Evolutionary conservation across 129 eudicot species (phyloP).

Genomic region (Helianthus tuberosus): DNA sequence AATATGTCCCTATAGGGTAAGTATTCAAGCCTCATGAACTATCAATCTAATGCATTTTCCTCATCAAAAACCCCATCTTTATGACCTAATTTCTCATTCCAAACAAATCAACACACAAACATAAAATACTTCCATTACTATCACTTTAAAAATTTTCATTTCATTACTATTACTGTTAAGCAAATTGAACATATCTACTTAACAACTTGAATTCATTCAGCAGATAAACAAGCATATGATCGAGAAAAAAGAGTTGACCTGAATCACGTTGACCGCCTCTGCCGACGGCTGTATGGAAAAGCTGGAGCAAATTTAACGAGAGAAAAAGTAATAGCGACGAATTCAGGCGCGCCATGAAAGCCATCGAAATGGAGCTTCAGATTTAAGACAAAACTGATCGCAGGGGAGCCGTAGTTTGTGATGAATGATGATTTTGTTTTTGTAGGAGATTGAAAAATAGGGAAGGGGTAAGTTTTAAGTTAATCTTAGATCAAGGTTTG

Average conservation of each 20-base stretch:
- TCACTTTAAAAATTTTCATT: neutral
- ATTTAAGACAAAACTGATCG: neutral
- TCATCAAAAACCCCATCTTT: neutral
- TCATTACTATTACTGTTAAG: neutral
- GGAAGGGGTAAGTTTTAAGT: too few species aligned
- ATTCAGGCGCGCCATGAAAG: constrained; percentile 28
- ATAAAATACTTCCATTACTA: neutral
- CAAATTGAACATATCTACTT: neutral
- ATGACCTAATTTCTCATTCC: constrained; percentile 7
- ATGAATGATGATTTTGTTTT: neutral
- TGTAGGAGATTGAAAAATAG: neutral
- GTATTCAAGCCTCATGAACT: neutral
- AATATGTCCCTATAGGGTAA: neutral
- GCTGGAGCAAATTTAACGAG: constrained; percentile 44
- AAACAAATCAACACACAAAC: neutral
- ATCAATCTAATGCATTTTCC: neutral
- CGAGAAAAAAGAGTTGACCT: constrained; percentile 41
- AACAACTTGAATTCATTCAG: neutral
- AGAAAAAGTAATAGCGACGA: constrained; percentile 45
- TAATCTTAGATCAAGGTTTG: too few species aligned
- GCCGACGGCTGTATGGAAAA: constrained; percentile 45
- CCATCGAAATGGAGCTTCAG: constrained; percentile 26
- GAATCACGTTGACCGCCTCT: constrained; percentile 52
- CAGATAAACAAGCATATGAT: constrained; percentile 16
- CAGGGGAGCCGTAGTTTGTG: neutral